Conservation (phyloP, 2,329 filamentous ascomycete species). For the Ceratocystis smalleyi region DNA sequence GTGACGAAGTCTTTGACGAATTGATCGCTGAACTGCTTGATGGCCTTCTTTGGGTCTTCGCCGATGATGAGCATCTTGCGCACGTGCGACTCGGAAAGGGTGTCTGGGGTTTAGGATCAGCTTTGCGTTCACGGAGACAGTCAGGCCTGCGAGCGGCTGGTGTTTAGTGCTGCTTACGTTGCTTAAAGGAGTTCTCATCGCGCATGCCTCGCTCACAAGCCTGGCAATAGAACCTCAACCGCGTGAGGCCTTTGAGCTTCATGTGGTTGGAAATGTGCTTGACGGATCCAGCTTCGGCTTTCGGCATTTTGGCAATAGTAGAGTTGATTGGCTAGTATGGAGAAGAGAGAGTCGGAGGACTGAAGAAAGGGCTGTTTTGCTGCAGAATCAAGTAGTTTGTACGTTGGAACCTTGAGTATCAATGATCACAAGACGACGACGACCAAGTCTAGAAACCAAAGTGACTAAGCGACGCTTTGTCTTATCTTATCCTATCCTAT, state of each 20-base stretch:
- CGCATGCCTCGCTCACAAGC: conserved; percentile 44
- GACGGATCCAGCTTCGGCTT: conserved; percentile 82
- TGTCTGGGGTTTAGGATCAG: conserved; percentile 46
- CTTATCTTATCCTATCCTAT: neutral
- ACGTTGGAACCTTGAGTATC: neutral
- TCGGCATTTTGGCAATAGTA: conserved; percentile 51
- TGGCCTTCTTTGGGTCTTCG: conserved; percentile 70
- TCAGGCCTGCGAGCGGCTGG: neutral
- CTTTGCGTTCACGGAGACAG: neutral
- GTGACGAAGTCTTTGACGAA: conserved; percentile 69
- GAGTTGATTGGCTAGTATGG: neutral
- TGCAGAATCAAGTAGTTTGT: neutral
- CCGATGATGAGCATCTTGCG: conserved; percentile 80
- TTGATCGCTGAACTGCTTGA: conserved; percentile 65
- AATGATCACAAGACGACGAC: neutral
- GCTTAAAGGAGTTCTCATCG: conserved; percentile 19
- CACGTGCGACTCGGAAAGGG: conserved; percentile 69
- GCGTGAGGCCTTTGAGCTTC: conserved; percentile 63
- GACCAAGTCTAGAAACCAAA: neutral
- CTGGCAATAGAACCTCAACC: conserved; percentile 83
- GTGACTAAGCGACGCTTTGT: conserved; percentile 13
- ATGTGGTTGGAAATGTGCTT: conserved; percentile 84
- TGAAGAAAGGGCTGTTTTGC: neutral
- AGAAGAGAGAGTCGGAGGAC: neutral
- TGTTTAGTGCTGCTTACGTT: conserved; percentile 11